phyloP scores from a whole-genome alignment of 2,329 filamentous ascomycete genomes.

The Botrytis galanthina region DNA sequence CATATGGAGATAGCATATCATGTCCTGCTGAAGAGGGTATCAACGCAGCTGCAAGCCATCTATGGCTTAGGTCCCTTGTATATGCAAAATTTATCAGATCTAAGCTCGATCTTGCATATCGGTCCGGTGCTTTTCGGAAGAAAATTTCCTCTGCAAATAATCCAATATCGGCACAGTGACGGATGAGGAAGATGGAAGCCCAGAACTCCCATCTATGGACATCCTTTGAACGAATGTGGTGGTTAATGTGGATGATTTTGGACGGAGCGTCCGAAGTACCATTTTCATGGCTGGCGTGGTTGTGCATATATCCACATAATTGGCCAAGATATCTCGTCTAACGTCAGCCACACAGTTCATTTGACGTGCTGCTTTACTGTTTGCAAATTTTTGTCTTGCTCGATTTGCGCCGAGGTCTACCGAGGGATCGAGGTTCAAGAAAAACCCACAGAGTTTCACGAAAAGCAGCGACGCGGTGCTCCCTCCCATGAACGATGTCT shows the following conservation, averaged over 20 bases:
- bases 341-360: conserved; percentile 14
- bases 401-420: conserved; percentile 1
- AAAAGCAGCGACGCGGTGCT: conserved; percentile 14
- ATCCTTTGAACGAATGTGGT: neutral
- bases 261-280: conserved; percentile 18
- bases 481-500: neutral
- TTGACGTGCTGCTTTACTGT: conserved; percentile 15
- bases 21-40: conserved; percentile 18
- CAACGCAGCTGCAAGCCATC: conserved; percentile 14
- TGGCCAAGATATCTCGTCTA: conserved; percentile 11
- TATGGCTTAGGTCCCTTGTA: neutral
- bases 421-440: conserved; percentile 5
- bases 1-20: conserved; percentile 4
- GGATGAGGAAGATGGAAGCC: conserved; percentile 4
- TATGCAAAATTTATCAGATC: neutral
- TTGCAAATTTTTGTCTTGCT: neutral
- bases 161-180: neutral
- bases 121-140: conserved; percentile 9
- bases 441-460: neutral
- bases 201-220: neutral
- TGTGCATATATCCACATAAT: conserved; percentile 14
- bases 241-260: neutral
- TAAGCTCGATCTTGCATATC: conserved; percentile 15
- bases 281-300: conserved; percentile 21
- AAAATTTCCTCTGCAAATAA: neutral